Base-by-base conservation (phyloP, 2,329 filamentous ascomycete species). In the Chalara sp. region DNA sequence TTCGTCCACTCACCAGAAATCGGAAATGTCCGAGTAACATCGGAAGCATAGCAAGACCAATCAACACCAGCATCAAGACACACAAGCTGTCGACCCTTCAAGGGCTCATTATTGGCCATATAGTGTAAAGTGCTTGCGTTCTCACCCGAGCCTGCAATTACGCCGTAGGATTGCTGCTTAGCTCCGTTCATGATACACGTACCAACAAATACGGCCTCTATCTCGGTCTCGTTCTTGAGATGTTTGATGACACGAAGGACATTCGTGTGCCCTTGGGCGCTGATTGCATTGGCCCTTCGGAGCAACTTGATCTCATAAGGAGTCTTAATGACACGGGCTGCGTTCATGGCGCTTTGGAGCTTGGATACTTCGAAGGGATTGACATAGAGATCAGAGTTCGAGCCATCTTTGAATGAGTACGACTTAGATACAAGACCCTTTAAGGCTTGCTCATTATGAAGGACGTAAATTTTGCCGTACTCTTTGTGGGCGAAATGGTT, bases 91-190 rank as follows among this genome's bases (percentile, higher is more conserved):
- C 84, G 79, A 30, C 84, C 81, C 3, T 71, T 70, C 13, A 97
- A 78, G 1, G 82, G 70, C 60, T 86, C 78, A 61, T 95, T 77
- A 65, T 99, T 97, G 48, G 78, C 80, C 42, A 80, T 78, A 67
- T 99, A 99, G 68, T 99, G 93, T 40, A 97, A 73, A 0, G 87
- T 91, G 11, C 86, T 83, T 5, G 87, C 90, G 63, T 93, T 93
- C n/a, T 75, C 65, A 1, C 92, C 92, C 1, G 86, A 82, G 2
- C 87, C 92, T 44, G 88, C 89, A 59, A 99, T 96, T n/a, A 90
- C 80, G 44, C 84, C 81, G 65, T 99, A 99, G 0, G 92, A 84
- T 71, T 95, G 88, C 47, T 81, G 74, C 56, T 86, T 86, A 4
- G 88, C 86, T 55, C 86, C 87, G 48, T 78, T 74, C 6, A 84